These are phyloP conservation scores for Pyrus communis DNA, from an alignment of 306 rosid genomes.

Conservation along the genomic window DNA sequence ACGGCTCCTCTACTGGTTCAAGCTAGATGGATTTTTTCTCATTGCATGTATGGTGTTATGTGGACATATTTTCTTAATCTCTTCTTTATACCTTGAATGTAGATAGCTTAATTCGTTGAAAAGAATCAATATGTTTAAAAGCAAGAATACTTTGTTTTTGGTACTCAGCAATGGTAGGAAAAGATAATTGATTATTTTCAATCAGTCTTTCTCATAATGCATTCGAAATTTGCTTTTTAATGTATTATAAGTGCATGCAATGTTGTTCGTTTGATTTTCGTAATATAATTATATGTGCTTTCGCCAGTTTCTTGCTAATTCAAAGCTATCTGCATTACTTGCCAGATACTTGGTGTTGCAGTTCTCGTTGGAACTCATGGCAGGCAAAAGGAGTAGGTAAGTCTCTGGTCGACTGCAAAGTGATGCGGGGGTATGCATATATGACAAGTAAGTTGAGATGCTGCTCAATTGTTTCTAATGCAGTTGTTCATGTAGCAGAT, in stretches of 20 bases:
- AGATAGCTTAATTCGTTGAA: neutral
- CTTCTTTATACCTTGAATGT: neutral
- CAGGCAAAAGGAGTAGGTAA: neutral
- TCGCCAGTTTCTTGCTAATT: neutral
- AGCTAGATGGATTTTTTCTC: conserved; percentile 23
- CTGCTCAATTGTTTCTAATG: neutral
- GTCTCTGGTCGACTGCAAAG: neutral
- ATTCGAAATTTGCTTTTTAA: neutral
- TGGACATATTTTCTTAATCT: neutral
- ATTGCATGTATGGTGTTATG: neutral
- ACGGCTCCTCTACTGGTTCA: conserved; percentile 22
- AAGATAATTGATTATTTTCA: neutral
- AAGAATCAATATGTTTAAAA: neutral
- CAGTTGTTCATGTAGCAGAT: neutral
- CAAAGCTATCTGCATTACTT: neutral
- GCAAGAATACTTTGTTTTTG: neutral
- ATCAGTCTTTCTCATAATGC: neutral
- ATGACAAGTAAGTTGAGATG: neutral
- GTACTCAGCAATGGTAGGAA: neutral
- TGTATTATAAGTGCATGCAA: neutral
- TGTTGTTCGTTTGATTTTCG: neutral
- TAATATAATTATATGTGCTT: neutral
- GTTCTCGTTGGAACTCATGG: neutral
- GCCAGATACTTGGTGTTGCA: neutral
- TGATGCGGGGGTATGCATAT: neutral